Percentiles rank a stretch among this genome's conserved stretches.
These are phyloP conservation scores for Plantago ovata DNA, from an alignment of 257 asterid genomes.

Conservation along the genomic window DNA sequence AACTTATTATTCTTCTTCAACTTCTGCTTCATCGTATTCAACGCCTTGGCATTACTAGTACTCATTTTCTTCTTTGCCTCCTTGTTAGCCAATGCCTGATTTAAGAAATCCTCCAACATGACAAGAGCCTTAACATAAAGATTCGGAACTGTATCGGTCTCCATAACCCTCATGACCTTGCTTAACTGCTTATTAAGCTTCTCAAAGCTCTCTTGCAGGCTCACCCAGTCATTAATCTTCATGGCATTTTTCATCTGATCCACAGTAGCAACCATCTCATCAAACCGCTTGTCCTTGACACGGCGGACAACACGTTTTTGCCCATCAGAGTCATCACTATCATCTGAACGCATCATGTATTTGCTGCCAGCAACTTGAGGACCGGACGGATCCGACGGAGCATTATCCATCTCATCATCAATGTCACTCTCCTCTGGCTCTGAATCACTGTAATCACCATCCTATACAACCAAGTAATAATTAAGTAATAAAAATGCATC, in stretches of 20 bases:
- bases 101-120: slow-evolving; percentile 78
- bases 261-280: slow-evolving; percentile 73
- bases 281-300: slow-evolving; percentile 75
- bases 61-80: slow-evolving; percentile 99
- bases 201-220: slow-evolving; percentile 90
- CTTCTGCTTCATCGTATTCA: slow-evolving; percentile 92
- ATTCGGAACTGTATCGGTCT: slow-evolving; percentile 64
- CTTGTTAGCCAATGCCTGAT: slow-evolving; percentile 73
- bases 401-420: background rate
- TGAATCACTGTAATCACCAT: background rate
- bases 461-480: background rate
- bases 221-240: slow-evolving; percentile 93
- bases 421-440: slow-evolving; percentile 7
- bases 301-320: slow-evolving; percentile 74
- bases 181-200: slow-evolving; percentile 91
- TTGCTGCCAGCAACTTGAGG: too few relatives aligned
- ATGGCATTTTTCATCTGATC: slow-evolving; percentile 94
- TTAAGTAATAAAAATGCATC: too few relatives aligned
- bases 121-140: slow-evolving; percentile 88
- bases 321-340: slow-evolving; percentile 62
- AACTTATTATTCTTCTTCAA: slow-evolving; percentile 79
- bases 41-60: slow-evolving; percentile 84
- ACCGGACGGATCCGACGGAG: slow-evolving; percentile 28
- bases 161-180: slow-evolving; percentile 78
- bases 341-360: too few relatives aligned